These are phyloP conservation scores for Tylopilus sp. DNA, from an alignment of 1,284 basidiomycete genomes.

Conservation along the genomic window DNA sequence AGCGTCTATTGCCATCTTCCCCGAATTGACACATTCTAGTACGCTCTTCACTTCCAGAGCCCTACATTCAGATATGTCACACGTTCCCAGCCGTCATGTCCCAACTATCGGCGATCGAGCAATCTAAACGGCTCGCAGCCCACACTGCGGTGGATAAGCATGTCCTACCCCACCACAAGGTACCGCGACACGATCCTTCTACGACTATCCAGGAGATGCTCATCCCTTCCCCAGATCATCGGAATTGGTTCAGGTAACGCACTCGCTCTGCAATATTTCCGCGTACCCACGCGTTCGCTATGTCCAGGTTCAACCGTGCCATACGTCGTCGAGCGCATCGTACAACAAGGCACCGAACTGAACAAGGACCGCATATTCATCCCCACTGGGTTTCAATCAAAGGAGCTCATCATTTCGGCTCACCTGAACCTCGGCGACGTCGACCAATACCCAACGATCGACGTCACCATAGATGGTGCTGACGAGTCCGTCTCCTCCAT, in stretches of 20 bases:
- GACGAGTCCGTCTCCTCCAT: constrained; percentile 77
- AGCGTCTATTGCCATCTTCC: constrained; percentile 5
- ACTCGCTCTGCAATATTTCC: not conserved
- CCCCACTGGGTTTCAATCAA: constrained; percentile 95
- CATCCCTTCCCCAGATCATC: constrained; percentile 58
- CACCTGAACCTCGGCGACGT: constrained; percentile 85
- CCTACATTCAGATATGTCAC: not conserved
- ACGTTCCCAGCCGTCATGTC: constrained; percentile 10
- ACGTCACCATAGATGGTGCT: constrained; percentile 96
- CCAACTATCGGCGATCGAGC: constrained; percentile 52
- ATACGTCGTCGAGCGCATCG: constrained; percentile 94
- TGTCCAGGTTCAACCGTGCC: constrained; percentile 89
- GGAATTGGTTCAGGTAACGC: constrained; percentile 81
- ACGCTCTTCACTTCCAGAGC: not conserved
- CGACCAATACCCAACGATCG: constrained; percentile 85
- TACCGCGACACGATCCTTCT: constrained; percentile 35
- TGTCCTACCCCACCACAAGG: constrained; percentile 80
- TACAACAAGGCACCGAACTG: constrained; percentile 73
- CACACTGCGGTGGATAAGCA: constrained; percentile 97
- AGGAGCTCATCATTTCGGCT: constrained; percentile 96
- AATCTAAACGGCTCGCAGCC: constrained; percentile 87
- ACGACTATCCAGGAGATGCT: not conserved
- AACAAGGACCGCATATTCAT: constrained; percentile 87
- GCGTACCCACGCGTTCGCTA: constrained; percentile 1
- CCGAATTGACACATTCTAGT: constrained; percentile 7